phyloP scores from a whole-genome alignment of 2,329 filamentous ascomycete species.

The Pseudocercospora crystallina region DNA sequence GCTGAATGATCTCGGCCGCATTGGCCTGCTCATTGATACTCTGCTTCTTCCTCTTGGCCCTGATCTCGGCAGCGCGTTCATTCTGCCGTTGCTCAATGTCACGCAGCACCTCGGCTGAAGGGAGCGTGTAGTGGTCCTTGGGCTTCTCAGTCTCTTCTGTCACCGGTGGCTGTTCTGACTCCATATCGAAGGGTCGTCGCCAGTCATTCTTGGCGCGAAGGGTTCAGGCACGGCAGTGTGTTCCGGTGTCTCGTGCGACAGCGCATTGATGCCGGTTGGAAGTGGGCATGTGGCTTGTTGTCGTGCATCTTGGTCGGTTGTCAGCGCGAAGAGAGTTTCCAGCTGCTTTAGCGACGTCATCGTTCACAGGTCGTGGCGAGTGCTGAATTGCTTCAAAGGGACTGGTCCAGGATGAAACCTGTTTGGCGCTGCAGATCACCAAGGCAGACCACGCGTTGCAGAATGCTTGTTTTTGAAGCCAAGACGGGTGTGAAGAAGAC shows the following conservation, averaged over 20 bases:
- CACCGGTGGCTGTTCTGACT: background rate
- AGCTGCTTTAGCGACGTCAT: too few relatives aligned
- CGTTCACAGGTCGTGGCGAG: background rate
- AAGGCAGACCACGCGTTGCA: constrained; percentile 3
- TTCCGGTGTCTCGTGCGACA: too few relatives aligned
- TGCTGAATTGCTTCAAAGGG: background rate
- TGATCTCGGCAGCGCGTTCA: constrained; percentile 28
- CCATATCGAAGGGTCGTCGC: background rate
- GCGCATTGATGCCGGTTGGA: too few relatives aligned
- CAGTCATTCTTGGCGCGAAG: too few relatives aligned
- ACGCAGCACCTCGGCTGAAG: constrained; percentile 33
- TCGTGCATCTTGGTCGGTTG: too few relatives aligned
- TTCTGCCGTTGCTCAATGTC: constrained; percentile 38
- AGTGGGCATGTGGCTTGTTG: too few relatives aligned
- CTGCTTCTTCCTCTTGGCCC: constrained; percentile 16
- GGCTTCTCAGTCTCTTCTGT: constrained; percentile 5
- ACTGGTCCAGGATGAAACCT: constrained; percentile 6
- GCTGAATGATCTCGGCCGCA: constrained; percentile 42
- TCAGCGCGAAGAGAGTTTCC: too few relatives aligned
- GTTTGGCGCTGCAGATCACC: background rate
- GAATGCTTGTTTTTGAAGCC: constrained; percentile 6
- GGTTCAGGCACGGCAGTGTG: too few relatives aligned
- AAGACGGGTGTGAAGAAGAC: background rate
- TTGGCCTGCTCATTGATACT: constrained; percentile 16
- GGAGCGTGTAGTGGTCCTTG: constrained; percentile 27